Conservation (phyloP, 352 stramenopile genomes). For the Phytophthora tentaculata region DNA sequence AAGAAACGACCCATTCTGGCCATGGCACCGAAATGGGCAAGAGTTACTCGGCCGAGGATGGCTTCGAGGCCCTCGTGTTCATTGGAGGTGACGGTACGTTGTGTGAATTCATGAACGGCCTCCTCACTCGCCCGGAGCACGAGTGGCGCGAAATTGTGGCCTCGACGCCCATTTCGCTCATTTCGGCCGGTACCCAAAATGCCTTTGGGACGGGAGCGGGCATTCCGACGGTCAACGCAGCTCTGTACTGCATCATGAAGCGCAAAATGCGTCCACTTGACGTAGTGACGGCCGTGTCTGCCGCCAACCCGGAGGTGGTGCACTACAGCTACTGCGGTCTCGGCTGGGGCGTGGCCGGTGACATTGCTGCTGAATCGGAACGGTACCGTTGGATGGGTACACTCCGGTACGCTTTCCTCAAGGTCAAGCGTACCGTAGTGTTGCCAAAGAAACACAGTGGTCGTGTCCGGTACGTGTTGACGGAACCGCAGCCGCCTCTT, state of each 20-base stretch:
- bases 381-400: constrained; percentile 84
- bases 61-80: constrained; percentile 81
- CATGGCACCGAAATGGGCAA: constrained; percentile 82
- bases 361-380: constrained; percentile 82
- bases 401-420: constrained; percentile 76
- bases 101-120: constrained; percentile 86
- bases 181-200: constrained; percentile 84
- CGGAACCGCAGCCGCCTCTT: constrained; percentile 66
- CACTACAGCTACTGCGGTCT: constrained; percentile 88
- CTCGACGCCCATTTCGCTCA: constrained; percentile 80
- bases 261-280: constrained; percentile 83
- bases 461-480: constrained; percentile 69
- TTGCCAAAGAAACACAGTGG: constrained; percentile 72
- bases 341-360: constrained; percentile 75
- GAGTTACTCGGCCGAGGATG: constrained; percentile 74
- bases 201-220: constrained; percentile 78
- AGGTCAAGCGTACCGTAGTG: constrained; percentile 70
- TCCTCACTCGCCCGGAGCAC: constrained; percentile 71
- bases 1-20: constrained; percentile 76
- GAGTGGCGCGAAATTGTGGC: constrained; percentile 86
- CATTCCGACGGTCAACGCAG: constrained; percentile 69
- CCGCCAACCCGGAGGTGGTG: constrained; percentile 64
- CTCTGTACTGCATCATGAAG: constrained; percentile 86
- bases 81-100: constrained; percentile 80
- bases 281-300: constrained; percentile 68